Conservation (phyloP, 83 land plant species). For the Picea mariana region DNA sequence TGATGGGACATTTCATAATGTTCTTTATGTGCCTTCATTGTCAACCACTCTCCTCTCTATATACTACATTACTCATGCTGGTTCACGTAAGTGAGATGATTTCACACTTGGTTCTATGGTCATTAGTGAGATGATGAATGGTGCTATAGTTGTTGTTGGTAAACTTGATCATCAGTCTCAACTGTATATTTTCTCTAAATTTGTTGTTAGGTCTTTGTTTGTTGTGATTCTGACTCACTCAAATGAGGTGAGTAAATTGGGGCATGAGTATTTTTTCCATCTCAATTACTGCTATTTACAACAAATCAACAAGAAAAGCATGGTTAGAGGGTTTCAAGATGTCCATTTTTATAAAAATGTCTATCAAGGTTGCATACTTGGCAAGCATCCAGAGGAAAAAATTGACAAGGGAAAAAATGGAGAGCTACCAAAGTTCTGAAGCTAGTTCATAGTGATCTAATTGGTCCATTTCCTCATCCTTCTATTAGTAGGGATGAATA, state of each 20-base stretch:
- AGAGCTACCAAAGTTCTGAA: too few species aligned
- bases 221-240: not conserved
- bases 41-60: not conserved
- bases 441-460: too few species aligned
- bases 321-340: not conserved
- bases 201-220: not conserved
- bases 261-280: not conserved
- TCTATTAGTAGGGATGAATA: too few species aligned
- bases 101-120: not conserved
- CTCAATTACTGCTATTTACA: too few species aligned
- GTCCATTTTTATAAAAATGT: too few species aligned
- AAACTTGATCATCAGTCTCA: not conserved
- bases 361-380: too few species aligned
- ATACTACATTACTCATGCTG: not conserved
- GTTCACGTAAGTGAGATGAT: not conserved
- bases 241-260: not conserved
- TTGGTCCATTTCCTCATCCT: too few species aligned
- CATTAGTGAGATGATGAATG: not conserved
- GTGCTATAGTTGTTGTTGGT: not conserved
- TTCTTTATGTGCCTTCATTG: too few species aligned
- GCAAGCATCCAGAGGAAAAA: too few species aligned
- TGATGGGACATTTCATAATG: not conserved
- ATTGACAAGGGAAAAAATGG: too few species aligned
- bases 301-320: not conserved
- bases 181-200: too few species aligned